Percentiles rank a stretch among this genome's conserved stretches.
These are phyloP conservation scores for Epithemia pelagica DNA, from an alignment of 108 stramenopile genomes.

Conservation along the genomic window DNA sequence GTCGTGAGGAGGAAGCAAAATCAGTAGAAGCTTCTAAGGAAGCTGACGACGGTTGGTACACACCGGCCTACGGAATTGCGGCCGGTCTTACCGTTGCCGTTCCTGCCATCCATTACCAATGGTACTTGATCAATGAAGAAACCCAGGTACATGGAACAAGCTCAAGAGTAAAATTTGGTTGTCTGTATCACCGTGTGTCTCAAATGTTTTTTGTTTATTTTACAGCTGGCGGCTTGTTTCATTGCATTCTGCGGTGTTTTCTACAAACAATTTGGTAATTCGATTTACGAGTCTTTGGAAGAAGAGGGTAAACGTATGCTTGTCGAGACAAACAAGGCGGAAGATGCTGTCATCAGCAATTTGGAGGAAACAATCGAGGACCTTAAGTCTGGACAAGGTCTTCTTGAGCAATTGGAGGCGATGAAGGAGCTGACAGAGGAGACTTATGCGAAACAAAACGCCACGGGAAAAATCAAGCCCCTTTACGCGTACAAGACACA, in stretches of 20 bases:
- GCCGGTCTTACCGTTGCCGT: constrained; percentile 71
- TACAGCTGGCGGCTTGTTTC: constrained; percentile 73
- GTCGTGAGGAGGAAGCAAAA: constrained; percentile 66
- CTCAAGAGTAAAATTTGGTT: background rate
- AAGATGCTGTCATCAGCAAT: constrained; percentile 70
- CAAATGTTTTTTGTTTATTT: background rate
- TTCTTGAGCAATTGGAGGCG: constrained; percentile 62
- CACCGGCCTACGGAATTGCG: constrained; percentile 71
- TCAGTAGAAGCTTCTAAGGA: constrained; percentile 22
- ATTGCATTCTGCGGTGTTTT: constrained; percentile 72
- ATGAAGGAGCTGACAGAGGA: constrained; percentile 48
- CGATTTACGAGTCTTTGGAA: constrained; percentile 69
- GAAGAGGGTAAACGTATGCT: constrained; percentile 64
- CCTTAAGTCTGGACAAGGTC: constrained; percentile 64
- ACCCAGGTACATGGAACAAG: constrained; percentile 24
- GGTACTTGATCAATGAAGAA: constrained; percentile 80
- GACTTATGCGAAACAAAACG: constrained; percentile 76
- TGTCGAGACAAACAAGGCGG: constrained; percentile 67
- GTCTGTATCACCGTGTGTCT: background rate
- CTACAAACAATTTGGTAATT: constrained; percentile 82
- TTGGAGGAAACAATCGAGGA: constrained; percentile 67
- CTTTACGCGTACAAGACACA: constrained; percentile 81
- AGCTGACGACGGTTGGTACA: constrained; percentile 53
- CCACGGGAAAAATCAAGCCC: constrained; percentile 78
- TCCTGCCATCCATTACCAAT: constrained; percentile 75